Evolutionary conservation across 768 basidiomycete species (phyloP), one percentile per base, ranked within the genome.

Genomic region (Boletus subparvulus): DNA sequence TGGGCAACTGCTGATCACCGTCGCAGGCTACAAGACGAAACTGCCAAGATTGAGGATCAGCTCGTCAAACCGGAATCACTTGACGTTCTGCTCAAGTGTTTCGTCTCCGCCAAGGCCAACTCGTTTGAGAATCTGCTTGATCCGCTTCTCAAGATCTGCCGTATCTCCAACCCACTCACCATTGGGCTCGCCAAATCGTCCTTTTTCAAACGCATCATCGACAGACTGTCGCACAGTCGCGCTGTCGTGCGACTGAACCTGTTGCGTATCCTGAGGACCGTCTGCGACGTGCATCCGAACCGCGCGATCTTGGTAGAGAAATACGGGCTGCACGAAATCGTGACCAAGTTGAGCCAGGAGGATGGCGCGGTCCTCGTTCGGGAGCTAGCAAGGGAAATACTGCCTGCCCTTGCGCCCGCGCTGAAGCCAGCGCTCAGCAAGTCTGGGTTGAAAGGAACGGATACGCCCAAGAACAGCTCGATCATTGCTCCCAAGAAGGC

Each of bases 101-200:
- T 96, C 71, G 85, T 90, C 59, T 79, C 83, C 1, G 86, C 92
- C 30, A 94, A 95, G 73, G 87, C 92, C 45, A 90, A 91, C 67
- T 88, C 87, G 2, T 94, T 97, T 66, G 96, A 98, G 69, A 92
- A 90, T 65, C 74, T 99, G 24, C 84, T 98, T 9, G 92, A 95
- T 50, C 92, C 93, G 1, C 89, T 94, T 74, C 83, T 95, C 67
- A 97, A 97, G 77, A 89, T 98, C 45, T 85, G 87, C 50, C 89
- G 94, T 12, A 72, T 92, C 9, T 98, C 95, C 0, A 80, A 81
- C 1, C 70, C 78, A 1, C 71, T 98, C 37, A 87, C 91, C 1
- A 83, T 92, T 26, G 84, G 84, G 17, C 81, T 98, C 43, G 83
- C 94, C 36, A 87, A 86, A 59, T 75, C 92, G 4, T 78, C 86